phyloP scores from a whole-genome alignment of 495 filamentous ascomycete species.

The Pyrenula aspistea region DNA sequence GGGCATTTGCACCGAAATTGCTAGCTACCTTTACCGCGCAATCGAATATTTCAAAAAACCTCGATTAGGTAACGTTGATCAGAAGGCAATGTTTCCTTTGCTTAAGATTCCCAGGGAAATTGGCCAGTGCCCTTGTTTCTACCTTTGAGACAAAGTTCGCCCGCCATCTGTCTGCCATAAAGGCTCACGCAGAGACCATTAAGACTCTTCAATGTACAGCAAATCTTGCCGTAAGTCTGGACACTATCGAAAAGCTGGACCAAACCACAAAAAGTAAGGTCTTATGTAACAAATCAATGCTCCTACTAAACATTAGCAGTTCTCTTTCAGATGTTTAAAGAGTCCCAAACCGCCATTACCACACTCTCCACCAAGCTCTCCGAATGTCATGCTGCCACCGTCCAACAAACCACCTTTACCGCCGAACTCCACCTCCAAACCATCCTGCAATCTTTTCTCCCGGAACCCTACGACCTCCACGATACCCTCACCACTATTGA shows the following conservation, averaged over 20 bases:
- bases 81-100: no score
- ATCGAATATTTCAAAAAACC: not conserved
- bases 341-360: not conserved
- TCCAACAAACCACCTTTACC: not conserved
- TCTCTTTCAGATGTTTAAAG: not conserved
- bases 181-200: not conserved
- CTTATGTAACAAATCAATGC: not conserved
- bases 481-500: not conserved
- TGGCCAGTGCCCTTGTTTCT: not conserved
- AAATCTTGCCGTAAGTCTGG: not conserved
- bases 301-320: not conserved
- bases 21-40: not conserved
- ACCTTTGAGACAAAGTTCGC: not conserved
- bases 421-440: not conserved
- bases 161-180: not conserved
- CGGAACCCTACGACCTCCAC: not conserved
- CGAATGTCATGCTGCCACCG: not conserved
- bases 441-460: not conserved
- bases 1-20: not conserved
- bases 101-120: not conserved
- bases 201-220: not conserved
- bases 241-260: not conserved
- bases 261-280: not conserved
- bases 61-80: not conserved
- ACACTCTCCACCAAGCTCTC: not conserved